Conservation (phyloP, 371 early-diverging fungal genomes). For the Rhizopus delemar region DNA sequence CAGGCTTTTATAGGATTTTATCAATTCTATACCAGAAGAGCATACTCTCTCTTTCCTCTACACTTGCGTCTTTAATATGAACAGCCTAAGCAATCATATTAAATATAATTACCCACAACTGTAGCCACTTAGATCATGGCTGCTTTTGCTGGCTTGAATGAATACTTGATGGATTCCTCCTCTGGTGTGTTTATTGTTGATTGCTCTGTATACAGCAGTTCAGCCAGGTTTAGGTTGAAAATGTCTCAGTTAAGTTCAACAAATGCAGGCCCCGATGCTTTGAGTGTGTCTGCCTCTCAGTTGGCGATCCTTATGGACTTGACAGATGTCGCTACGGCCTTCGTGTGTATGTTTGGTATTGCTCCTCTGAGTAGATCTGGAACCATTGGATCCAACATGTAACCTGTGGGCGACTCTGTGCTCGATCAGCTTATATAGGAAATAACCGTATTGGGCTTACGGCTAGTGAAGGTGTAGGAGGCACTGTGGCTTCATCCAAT, state of each 20-base stretch:
- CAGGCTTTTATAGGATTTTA: too few species aligned
- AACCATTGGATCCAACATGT: constrained; percentile 35
- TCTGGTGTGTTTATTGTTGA: constrained; percentile 41
- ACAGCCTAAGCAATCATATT: not conserved
- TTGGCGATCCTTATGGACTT: constrained; percentile 44
- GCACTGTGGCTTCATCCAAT: constrained; percentile 25
- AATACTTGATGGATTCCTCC: constrained; percentile 33
- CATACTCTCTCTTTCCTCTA: too few species aligned
- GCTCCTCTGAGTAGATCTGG: constrained; percentile 37
- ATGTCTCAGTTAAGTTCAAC: constrained; percentile 31
- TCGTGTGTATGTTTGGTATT: constrained; percentile 48
- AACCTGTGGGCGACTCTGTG: constrained; percentile 48
- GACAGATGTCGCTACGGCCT: constrained; percentile 24
- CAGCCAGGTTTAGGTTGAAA: constrained; percentile 29
- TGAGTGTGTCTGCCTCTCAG: constrained; percentile 39
- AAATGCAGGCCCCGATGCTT: constrained; percentile 18
- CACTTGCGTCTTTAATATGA: too few species aligned
- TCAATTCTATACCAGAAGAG: too few species aligned
- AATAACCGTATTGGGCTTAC: constrained; percentile 48
- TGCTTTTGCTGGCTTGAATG: constrained; percentile 29
- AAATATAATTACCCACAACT: constrained; percentile 40
- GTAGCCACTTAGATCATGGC: constrained; percentile 35
- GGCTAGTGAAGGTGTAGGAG: constrained; percentile 40
- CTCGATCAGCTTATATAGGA: constrained; percentile 51
- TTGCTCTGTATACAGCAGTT: constrained; percentile 30